Conservation (phyloP, 768 basidiomycete genomes). For the Arthromyces matolae region DNA sequence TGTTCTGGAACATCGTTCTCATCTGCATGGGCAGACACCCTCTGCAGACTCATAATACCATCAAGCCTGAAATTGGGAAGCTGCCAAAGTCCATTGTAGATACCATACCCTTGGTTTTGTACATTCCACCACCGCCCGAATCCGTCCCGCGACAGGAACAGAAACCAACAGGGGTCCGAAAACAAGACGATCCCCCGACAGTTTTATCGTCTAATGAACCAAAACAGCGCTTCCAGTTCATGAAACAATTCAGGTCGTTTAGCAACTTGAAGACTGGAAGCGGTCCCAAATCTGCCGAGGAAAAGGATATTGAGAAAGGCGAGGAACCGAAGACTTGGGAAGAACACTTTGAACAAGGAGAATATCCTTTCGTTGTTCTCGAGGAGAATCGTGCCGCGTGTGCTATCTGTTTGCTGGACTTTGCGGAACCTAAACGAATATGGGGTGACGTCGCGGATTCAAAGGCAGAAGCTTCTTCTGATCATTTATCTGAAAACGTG, state of each 20-base stretch:
- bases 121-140: constrained; percentile 77
- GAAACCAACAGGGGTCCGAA: constrained; percentile 40
- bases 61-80: constrained; percentile 78
- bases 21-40: constrained; percentile 81
- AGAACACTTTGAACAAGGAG: constrained; percentile 70
- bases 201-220: constrained; percentile 30
- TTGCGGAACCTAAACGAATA: constrained; percentile 61
- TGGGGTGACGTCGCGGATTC: constrained; percentile 2
- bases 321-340: constrained; percentile 58
- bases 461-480: not conserved
- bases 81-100: constrained; percentile 69
- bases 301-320: constrained; percentile 10
- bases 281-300: constrained; percentile 2
- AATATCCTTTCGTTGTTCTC: constrained; percentile 78
- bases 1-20: constrained; percentile 75
- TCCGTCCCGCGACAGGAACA: constrained; percentile 25
- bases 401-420: constrained; percentile 83
- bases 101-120: constrained; percentile 78
- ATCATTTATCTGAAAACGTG: not conserved
- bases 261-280: constrained; percentile 17
- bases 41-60: constrained; percentile 65
- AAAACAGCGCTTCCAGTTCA: constrained; percentile 53
- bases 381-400: constrained; percentile 83
- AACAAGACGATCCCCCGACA: constrained; percentile 59
- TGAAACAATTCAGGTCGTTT: constrained; percentile 31